Evolutionary conservation across 1,284 basidiomycete genomes (phyloP).

Genomic region (Moesziomyces aphidis): DNA sequence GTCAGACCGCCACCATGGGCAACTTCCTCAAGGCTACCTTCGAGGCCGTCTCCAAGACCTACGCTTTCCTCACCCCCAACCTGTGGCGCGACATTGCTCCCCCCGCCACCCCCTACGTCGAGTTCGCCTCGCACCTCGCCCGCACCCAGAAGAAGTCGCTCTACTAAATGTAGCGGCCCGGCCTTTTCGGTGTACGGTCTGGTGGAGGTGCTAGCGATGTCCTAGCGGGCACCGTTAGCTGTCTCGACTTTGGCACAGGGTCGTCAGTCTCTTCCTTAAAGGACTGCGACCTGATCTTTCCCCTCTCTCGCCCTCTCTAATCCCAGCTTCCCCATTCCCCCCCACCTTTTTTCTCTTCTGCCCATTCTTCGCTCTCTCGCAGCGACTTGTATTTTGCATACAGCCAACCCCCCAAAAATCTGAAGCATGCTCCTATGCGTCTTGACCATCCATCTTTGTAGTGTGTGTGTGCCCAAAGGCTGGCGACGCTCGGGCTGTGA

Average conservation of each 20-base stretch:
- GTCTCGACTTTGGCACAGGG: neutral
- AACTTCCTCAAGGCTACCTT: slow-evolving; percentile 99
- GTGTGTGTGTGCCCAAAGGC: too few species aligned
- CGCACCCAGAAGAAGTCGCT: slow-evolving; percentile 62
- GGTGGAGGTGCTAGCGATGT: neutral
- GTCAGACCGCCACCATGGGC: slow-evolving; percentile 98
- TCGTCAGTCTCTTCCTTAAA: slow-evolving; percentile 1
- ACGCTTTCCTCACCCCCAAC: slow-evolving; percentile 96
- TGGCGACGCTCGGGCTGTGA: too few species aligned
- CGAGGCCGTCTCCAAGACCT: slow-evolving; percentile 96
- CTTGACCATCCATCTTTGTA: slow-evolving; percentile 12
- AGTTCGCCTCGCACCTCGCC: slow-evolving; percentile 65
- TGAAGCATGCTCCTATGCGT: slow-evolving; percentile 40
- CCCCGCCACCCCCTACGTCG: slow-evolving; percentile 71
- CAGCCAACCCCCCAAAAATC: slow-evolving; percentile 33
- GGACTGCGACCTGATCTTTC: slow-evolving; percentile 6
- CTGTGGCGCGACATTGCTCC: slow-evolving; percentile 92
- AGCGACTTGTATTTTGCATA: slow-evolving; percentile 42
- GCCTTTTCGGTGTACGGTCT: neutral
- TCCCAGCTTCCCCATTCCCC: slow-evolving; percentile 38
- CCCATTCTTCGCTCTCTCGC: slow-evolving; percentile 3
- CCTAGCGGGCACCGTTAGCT: slow-evolving; percentile 2
- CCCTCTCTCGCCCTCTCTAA: slow-evolving; percentile 42
- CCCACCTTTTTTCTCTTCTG: slow-evolving; percentile 6
- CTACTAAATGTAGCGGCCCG: slow-evolving; percentile 36